Evolutionary conservation across 805 yeast genomes (phyloP).

Genomic region (Candida corydali): DNA sequence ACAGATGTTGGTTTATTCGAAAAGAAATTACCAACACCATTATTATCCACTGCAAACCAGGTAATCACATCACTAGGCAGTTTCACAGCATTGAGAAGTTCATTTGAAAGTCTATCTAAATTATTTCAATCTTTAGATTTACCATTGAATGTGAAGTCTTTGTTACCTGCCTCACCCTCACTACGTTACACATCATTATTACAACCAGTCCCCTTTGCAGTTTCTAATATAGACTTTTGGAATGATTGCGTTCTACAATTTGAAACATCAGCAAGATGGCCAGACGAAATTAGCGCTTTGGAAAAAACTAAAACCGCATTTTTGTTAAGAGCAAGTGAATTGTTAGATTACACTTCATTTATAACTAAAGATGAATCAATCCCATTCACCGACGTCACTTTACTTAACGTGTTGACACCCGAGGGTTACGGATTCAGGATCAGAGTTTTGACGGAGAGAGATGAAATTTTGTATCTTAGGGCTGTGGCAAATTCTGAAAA

Average conservation of each 20-base stretch:
- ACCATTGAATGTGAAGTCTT: constrained; percentile 69
- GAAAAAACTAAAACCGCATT: constrained; percentile 92
- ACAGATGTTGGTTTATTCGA: constrained; percentile 45
- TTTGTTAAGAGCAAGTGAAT: constrained; percentile 57
- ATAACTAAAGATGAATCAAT: constrained; percentile 63
- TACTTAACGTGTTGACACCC: constrained; percentile 69
- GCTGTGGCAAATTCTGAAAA: constrained; percentile 60
- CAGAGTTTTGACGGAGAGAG: constrained; percentile 78
- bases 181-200: constrained; percentile 72
- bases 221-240: constrained; percentile 70
- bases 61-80: constrained; percentile 36
- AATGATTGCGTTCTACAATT: constrained; percentile 81
- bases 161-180: constrained; percentile 70
- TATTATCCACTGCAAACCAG: constrained; percentile 53
- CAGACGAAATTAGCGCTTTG: constrained; percentile 79
- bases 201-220: constrained; percentile 80
- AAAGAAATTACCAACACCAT: constrained; percentile 53
- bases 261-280: constrained; percentile 92
- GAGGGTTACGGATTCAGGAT: constrained; percentile 86
- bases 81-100: constrained; percentile 24
- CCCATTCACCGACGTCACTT: constrained; percentile 59
- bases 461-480: constrained; percentile 67
- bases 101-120: constrained; percentile 52
- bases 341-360: constrained; percentile 47
- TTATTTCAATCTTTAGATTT: constrained; percentile 43